phyloP scores from a whole-genome alignment of 2,329 filamentous ascomycete species.

The Penicillium sp. region DNA sequence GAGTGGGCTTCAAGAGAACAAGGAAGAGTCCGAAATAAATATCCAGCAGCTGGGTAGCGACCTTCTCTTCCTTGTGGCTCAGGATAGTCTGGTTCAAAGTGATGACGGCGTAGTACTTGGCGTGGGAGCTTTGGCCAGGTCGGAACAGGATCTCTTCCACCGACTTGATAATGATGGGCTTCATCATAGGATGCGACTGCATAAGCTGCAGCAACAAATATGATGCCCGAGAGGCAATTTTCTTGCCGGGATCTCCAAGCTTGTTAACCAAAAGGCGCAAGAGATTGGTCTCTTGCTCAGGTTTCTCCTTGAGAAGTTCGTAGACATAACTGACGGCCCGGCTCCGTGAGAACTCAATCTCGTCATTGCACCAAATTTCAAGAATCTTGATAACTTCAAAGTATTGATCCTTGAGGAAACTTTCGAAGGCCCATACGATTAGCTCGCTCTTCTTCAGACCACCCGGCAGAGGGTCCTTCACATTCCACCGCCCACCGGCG shows the following conservation, averaged over 20 bases:
- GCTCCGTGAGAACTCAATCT: constrained; percentile 87
- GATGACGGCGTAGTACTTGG: constrained; percentile 94
- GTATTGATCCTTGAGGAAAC: constrained; percentile 90
- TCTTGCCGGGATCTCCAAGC: constrained; percentile 89
- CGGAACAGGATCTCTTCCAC: constrained; percentile 88
- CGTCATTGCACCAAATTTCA: constrained; percentile 89
- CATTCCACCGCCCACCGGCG: constrained; percentile 60
- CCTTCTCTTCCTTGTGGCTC: constrained; percentile 73
- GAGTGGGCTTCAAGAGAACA: constrained; percentile 63
- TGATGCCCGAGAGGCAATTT: constrained; percentile 89
- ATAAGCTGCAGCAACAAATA: constrained; percentile 91
- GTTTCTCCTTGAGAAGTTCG: constrained; percentile 88
- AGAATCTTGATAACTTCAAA: constrained; percentile 90
- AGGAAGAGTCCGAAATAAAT: constrained; percentile 94
- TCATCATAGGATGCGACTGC: constrained; percentile 88
- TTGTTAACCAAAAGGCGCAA: constrained; percentile 92
- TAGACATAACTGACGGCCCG: constrained; percentile 88
- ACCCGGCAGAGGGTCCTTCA: constrained; percentile 67
- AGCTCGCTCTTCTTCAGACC: constrained; percentile 72
- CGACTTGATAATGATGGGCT: constrained; percentile 74
- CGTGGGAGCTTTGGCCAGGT: constrained; percentile 79
- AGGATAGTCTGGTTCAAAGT: constrained; percentile 96
- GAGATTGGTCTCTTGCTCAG: constrained; percentile 93
- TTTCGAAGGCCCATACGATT: constrained; percentile 85
- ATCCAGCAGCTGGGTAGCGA: constrained; percentile 75